A percentile compares a stretch with the other conserved stretches of the same genome.
Conservation (phyloP, 2,329 filamentous ascomycete genomes). For the Paracamarosporium sp. region DNA sequence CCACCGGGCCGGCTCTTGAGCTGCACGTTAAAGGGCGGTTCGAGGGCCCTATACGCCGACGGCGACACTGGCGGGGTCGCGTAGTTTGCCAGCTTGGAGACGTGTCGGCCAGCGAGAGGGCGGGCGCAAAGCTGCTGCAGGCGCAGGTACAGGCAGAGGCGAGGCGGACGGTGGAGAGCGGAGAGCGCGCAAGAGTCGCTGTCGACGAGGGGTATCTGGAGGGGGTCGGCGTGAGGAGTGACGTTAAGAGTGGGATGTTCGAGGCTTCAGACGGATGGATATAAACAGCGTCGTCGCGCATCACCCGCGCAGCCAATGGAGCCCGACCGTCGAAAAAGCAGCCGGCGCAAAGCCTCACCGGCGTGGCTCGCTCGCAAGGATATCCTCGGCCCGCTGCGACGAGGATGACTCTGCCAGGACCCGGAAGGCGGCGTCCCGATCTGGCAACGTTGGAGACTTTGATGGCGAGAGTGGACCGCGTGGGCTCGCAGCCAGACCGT, state of each 20-base stretch:
- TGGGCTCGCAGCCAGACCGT: constrained; percentile 39
- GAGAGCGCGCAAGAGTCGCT: background rate
- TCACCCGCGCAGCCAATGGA: constrained; percentile 45
- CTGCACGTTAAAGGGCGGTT: constrained; percentile 64
- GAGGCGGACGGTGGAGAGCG: constrained; percentile 5
- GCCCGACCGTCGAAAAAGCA: constrained; percentile 39
- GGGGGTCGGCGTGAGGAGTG: constrained; percentile 24
- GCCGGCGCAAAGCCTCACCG: constrained; percentile 45
- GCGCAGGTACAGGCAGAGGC: too few species aligned
- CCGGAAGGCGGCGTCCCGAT: constrained; percentile 44
- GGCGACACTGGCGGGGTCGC: constrained; percentile 69
- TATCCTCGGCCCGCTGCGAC: constrained; percentile 46
- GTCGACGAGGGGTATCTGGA: constrained; percentile 8
- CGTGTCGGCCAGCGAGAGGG: constrained; percentile 26
- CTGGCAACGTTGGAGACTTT: constrained; percentile 44
- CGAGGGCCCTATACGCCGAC: constrained; percentile 66
- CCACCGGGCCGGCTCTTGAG: constrained; percentile 62
- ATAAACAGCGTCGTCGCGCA: constrained; percentile 44
- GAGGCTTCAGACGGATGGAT: constrained; percentile 41
- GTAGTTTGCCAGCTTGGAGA: constrained; percentile 71
- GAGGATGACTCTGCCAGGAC: constrained; percentile 40
- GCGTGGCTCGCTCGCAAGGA: constrained; percentile 38
- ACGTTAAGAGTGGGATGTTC: constrained; percentile 36
- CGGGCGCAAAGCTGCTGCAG: constrained; percentile 15
- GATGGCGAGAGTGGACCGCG: constrained; percentile 30